Evolutionary conservation across 1,284 basidiomycete species (phyloP).

Genomic region (Lignosus rhinocerotis): DNA sequence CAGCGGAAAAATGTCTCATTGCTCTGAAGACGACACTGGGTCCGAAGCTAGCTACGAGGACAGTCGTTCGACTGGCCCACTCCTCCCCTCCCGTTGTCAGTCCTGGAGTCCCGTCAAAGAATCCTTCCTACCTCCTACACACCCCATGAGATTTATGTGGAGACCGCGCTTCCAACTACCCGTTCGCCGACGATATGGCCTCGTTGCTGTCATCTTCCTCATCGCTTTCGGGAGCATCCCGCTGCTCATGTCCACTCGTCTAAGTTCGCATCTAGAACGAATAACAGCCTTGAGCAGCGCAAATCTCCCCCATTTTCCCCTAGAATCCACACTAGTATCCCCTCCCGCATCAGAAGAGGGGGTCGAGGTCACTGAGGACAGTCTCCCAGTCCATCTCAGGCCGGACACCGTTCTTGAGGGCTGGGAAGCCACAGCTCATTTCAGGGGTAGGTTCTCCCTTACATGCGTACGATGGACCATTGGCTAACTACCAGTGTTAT

Average conservation of each 20-base stretch:
- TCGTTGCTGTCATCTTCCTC: neutral
- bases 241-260: neutral
- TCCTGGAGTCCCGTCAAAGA: conserved; percentile 13
- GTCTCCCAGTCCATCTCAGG: conserved; percentile 4
- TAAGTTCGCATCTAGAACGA: neutral
- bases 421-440: conserved; percentile 1
- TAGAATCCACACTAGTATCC: neutral
- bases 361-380: neutral
- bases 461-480: neutral
- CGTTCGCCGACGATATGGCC: conserved; percentile 5
- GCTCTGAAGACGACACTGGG: conserved; percentile 1
- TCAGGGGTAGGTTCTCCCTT: conserved; percentile 4
- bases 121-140: neutral
- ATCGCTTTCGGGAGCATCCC: conserved; percentile 3
- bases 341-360: neutral
- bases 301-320: neutral
- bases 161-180: neutral
- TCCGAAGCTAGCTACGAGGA: conserved; percentile 11
- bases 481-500: neutral
- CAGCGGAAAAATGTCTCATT: neutral
- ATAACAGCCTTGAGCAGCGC: neutral
- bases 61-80: conserved; percentile 1
- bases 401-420: conserved; percentile 13
- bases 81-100: neutral
- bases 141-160: neutral